Evolutionary conservation across 1,284 basidiomycete genomes (phyloP), one percentile per base, ranked within the genome.

Genomic region (Meira nashicola): DNA sequence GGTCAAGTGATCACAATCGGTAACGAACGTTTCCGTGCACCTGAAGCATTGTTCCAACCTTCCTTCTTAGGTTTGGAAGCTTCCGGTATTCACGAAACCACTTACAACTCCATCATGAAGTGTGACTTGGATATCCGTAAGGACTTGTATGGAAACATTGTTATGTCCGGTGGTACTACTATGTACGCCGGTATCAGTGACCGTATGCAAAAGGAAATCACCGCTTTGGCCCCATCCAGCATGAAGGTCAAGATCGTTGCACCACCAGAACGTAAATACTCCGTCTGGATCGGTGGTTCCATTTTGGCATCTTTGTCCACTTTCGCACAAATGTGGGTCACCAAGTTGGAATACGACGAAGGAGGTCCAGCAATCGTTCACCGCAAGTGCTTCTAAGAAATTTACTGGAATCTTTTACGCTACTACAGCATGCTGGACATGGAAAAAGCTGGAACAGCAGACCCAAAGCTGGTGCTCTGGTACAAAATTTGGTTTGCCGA

Each of bases 201-300:
- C 82, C 89, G 93, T 78, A 94, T 96, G 91, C 91, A 93, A 84
- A 94, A 93, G 84, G 93, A 96, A 83, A 85, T 97, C 79, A 90
- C 89, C 50, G 83, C 88, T 33, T 84, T 96, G 63, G 85, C 90
- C 58, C 92, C 93, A 33, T 79, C 79, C 63, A 82, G 81, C 62
- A 84, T 95, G 89, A 95, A 92, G 87, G 89, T 94, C 83, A 79
- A 78, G 77, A 77, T 76, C 55, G 73, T 78, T 17, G 76, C 73
- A 48, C 74, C 74, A 21, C 77, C 73, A 51, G 73, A 73, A 73
- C 63, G 76, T 44, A 78, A 78, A 71, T 78, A 78, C 71, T 90
- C 89, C 58, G 93, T 95, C 82, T 97, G 93, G 93, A 97, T 97
- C 78, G 93, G 94, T 85, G 93, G 94, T 76, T 95, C 92, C 66